Percentiles rank a stretch among this genome's conserved stretches.
Conservation (phyloP, 352 stramenopile species). For the Globisporangium irregulare region DNA sequence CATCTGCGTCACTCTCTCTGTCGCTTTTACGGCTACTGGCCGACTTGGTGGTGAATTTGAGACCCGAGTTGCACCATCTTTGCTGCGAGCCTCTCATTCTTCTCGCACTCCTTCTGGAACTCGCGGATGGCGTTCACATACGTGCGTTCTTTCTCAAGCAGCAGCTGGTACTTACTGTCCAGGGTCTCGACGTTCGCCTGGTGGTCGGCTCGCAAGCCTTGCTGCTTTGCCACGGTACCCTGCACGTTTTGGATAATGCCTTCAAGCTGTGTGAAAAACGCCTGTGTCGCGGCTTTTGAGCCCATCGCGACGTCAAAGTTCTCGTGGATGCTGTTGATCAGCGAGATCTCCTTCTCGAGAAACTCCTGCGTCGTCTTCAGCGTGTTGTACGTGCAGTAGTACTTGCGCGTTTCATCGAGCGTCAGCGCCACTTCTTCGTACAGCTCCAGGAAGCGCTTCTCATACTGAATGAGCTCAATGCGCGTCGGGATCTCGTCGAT, state of each 20-base stretch:
- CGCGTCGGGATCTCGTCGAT: conserved; percentile 85
- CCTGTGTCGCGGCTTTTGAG: conserved; percentile 51
- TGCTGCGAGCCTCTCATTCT: conserved; percentile 62
- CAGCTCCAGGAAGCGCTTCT: conserved; percentile 86
- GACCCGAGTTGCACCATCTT: conserved; percentile 16
- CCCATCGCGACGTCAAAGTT: conserved; percentile 82
- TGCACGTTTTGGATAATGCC: conserved; percentile 64
- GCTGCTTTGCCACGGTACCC: conserved; percentile 51
- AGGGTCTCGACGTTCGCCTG: conserved; percentile 52
- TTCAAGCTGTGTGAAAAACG: conserved; percentile 80
- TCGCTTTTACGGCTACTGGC: background rate
- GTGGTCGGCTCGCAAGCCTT: conserved; percentile 36
- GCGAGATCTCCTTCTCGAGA: conserved; percentile 82
- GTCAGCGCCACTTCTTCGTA: conserved; percentile 87
- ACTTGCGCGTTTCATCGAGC: conserved; percentile 88
- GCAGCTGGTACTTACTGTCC: conserved; percentile 75
- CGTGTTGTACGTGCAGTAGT: conserved; percentile 88
- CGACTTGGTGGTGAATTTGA: background rate
- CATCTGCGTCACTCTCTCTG: background rate
- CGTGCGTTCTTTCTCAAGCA: conserved; percentile 69
- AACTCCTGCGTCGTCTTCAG: conserved; percentile 79
- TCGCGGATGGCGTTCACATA: conserved; percentile 86
- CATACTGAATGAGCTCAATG: conserved; percentile 89
- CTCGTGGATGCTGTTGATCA: conserved; percentile 83
- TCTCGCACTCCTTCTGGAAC: conserved; percentile 88